These are phyloP conservation scores for Triangularia setosa DNA, from an alignment of 2,329 filamentous ascomycete genomes.

Conservation along the genomic window DNA sequence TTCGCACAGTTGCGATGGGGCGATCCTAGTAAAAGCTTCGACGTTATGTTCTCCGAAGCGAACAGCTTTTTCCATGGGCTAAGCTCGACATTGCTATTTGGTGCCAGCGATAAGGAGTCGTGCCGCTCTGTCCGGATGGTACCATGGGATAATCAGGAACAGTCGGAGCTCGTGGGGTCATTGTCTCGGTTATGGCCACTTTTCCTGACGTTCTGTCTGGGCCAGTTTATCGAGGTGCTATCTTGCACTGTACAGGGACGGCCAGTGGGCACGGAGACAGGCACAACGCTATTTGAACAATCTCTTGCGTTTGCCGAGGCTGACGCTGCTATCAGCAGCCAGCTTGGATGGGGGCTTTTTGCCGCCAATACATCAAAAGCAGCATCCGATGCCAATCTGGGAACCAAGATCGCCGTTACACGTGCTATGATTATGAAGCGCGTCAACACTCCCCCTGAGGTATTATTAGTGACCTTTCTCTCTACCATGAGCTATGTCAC, in stretches of 20 bases:
- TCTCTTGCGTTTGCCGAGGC: constrained; percentile 94
- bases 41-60: constrained; percentile 66
- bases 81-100: constrained; percentile 68
- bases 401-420: constrained; percentile 48
- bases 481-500: constrained; percentile 84
- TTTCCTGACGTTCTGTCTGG: constrained; percentile 65
- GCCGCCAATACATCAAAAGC: constrained; percentile 37
- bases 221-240: constrained; percentile 85
- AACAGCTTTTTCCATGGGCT: constrained; percentile 68
- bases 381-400: constrained; percentile 37
- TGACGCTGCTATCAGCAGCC: constrained; percentile 78
- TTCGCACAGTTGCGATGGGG: constrained; percentile 69
- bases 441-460: constrained; percentile 85
- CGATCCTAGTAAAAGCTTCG: constrained; percentile 58
- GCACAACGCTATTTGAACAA: constrained; percentile 95
- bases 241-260: constrained; percentile 84
- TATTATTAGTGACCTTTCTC: constrained; percentile 81
- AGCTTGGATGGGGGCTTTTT: constrained; percentile 68
- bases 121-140: constrained; percentile 75
- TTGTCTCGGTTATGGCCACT: constrained; percentile 72
- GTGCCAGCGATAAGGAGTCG: constrained; percentile 68
- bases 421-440: constrained; percentile 68
- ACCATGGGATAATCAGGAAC: constrained; percentile 48
- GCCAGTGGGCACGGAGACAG: constrained; percentile 76
- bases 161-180: constrained; percentile 65